Evolutionary conservation across 73 alveolate species (phyloP).

Genomic region (Blepharisma stoltei): DNA sequence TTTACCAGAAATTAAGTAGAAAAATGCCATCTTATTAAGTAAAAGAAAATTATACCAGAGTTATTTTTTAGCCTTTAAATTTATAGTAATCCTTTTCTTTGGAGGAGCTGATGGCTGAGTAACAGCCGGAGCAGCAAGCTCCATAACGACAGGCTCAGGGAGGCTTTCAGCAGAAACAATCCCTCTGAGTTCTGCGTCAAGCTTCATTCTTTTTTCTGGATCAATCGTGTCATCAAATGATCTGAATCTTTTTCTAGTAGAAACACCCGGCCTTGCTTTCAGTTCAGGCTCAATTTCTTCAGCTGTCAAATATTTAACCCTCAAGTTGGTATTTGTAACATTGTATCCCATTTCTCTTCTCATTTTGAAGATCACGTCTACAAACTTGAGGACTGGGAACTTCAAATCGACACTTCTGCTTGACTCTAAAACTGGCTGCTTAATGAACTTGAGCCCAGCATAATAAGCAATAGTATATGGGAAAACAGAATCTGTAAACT

Average conservation of each 20-base stretch:
- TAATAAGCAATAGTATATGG: background rate
- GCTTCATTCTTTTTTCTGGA: background rate
- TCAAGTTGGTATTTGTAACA: background rate
- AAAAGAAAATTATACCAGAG: too few relatives aligned
- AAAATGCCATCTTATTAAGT: too few relatives aligned
- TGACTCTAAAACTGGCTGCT: background rate
- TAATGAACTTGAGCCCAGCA: background rate
- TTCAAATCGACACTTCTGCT: background rate
- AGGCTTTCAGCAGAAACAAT: background rate
- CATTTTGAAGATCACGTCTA: background rate
- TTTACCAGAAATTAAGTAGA: too few relatives aligned
- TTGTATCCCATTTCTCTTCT: background rate
- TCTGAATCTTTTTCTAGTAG: background rate
- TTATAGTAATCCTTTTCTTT: background rate
- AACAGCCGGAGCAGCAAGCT: background rate
- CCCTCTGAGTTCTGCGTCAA: background rate
- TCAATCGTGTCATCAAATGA: background rate
- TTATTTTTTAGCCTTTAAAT: too few relatives aligned
- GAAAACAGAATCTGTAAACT: background rate
- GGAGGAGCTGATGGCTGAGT: background rate
- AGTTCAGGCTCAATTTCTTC: background rate
- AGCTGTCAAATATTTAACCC: conserved; percentile 15
- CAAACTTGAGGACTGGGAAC: background rate
- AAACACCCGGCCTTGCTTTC: background rate
- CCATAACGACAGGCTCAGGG: conserved; percentile 10